These are phyloP conservation scores for Eleusine indica DNA, from an alignment of 176 grass and related monocot species.

Conservation along the genomic window DNA sequence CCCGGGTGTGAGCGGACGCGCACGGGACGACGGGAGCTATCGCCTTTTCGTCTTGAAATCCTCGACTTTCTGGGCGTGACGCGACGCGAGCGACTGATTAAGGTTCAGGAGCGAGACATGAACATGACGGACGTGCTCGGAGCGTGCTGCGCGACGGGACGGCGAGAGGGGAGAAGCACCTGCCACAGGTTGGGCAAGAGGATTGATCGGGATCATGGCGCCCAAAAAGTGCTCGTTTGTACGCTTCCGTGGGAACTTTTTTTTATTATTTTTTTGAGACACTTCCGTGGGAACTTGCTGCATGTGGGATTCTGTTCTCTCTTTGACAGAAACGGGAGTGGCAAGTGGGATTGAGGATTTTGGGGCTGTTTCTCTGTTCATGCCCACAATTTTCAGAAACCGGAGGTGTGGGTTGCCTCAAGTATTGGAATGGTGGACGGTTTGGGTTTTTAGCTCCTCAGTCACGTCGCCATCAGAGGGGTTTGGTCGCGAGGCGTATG, in stretches of 20 bases:
- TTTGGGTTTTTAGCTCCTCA: neutral
- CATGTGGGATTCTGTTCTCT: neutral
- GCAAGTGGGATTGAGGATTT: neutral
- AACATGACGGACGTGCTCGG: too few species aligned
- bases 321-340: neutral
- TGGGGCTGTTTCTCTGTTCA: too few species aligned
- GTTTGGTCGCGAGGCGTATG: neutral
- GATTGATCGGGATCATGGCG: neutral
- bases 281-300: neutral
- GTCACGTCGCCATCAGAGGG: neutral
- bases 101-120: neutral
- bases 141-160: neutral
- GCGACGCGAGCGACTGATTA: neutral
- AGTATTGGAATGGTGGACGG: neutral
- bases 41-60: neutral
- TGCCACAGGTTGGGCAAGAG: conserved; percentile 13
- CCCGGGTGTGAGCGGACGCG: neutral
- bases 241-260: neutral
- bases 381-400: neutral
- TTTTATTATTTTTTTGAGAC: neutral
- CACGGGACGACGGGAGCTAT: neutral
- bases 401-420: neutral
- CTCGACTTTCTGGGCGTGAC: neutral
- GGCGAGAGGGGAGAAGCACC: neutral
- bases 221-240: neutral